Percentiles rank a stretch among this genome's conserved stretches.
Evolutionary conservation across 2,329 filamentous ascomycete genomes (phyloP).

Genomic region (Capronia epimyces): DNA sequence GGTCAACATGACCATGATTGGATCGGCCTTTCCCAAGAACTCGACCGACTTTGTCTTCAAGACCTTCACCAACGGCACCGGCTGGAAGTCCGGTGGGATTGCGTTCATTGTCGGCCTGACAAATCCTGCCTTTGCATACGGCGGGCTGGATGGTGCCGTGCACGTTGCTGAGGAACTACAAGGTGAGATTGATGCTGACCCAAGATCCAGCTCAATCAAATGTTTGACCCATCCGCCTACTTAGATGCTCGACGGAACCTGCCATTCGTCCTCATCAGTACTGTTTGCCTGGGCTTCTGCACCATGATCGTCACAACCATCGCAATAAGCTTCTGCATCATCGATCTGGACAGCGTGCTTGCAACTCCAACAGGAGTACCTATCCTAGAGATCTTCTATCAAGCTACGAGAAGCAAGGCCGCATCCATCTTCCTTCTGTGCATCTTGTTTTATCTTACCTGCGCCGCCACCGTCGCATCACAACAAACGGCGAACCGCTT

Average conservation of each 20-base stretch:
- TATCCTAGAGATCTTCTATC: constrained; percentile 44
- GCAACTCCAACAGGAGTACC: constrained; percentile 39
- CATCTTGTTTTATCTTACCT: constrained; percentile 41
- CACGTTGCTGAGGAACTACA: constrained; percentile 47
- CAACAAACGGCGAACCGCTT: background rate
- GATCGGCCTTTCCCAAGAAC: background rate
- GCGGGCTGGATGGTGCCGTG: constrained; percentile 44
- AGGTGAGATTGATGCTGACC: too few species aligned
- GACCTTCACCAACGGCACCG: constrained; percentile 43
- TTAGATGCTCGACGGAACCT: too few species aligned
- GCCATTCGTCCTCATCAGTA: too few species aligned
- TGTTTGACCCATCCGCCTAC: too few species aligned
- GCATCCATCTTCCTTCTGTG: constrained; percentile 41
- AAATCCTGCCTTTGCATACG: constrained; percentile 36
- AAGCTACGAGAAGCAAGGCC: constrained; percentile 39
- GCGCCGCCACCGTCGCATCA: constrained; percentile 35
- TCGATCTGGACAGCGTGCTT: constrained; percentile 31
- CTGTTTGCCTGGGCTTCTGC: too few species aligned
- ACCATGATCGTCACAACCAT: too few species aligned
- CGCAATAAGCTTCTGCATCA: constrained; percentile 28
- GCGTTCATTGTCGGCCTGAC: constrained; percentile 49
- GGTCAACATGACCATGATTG: too few species aligned
- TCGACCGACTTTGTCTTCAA: constrained; percentile 52
- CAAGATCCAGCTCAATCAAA: too few species aligned
- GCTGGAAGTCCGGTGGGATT: constrained; percentile 46